phyloP scores from a whole-genome alignment of 331 rosid genomes.

The Quercus tomentella region DNA sequence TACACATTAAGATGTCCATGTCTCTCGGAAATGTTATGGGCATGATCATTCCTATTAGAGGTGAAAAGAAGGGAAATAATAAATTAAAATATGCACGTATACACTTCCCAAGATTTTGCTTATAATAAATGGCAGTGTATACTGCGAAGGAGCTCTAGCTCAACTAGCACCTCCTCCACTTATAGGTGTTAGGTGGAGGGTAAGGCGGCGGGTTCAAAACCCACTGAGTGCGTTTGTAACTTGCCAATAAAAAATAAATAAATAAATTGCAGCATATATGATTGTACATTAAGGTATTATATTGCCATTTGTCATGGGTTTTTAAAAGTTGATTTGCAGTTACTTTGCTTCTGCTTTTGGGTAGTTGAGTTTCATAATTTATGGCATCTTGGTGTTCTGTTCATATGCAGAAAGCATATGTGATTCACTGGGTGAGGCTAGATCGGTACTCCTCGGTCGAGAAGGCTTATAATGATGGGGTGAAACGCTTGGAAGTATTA shows the following conservation, averaged over 20 bases:
- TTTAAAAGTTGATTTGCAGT: neutral
- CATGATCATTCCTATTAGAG: too few species aligned
- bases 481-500: constrained; percentile 45
- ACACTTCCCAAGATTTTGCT: neutral
- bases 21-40: too few species aligned
- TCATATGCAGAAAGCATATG: constrained; percentile 56
- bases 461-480: constrained; percentile 65
- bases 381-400: constrained; percentile 4
- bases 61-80: too few species aligned
- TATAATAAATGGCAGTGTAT: neutral
- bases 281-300: neutral
- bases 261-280: neutral
- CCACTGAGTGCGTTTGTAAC: too few species aligned
- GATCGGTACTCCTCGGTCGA: constrained; percentile 69
- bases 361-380: constrained; percentile 13
- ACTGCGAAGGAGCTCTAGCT: too few species aligned
- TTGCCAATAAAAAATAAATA: too few species aligned
- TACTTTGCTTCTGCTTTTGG: neutral
- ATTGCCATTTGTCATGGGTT: neutral
- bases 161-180: too few species aligned
- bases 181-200: too few species aligned
- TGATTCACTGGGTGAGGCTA: constrained; percentile 77
- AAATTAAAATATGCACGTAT: neutral
- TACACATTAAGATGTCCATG: too few species aligned
- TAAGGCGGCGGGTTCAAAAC: too few species aligned